These are phyloP conservation scores for Ziziphus jujuba DNA, from an alignment of 306 rosid species.

Conservation along the genomic window DNA sequence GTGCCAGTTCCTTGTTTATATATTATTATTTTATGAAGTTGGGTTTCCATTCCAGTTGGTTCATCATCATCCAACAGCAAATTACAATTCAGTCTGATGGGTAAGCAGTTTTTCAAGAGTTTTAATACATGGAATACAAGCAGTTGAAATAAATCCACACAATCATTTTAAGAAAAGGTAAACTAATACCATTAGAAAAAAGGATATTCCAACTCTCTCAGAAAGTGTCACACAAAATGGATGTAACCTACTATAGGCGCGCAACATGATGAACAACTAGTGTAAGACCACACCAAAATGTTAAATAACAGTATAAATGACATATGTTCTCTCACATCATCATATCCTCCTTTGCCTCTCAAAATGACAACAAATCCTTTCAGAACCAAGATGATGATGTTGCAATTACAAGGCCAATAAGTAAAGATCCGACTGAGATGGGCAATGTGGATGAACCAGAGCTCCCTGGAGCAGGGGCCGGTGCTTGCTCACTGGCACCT, in stretches of 20 bases:
- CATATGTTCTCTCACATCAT: not conserved
- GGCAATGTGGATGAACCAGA: conserved; percentile 27
- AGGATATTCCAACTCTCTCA: too few relatives aligned
- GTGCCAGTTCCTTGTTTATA: too few relatives aligned
- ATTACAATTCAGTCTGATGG: too few relatives aligned
- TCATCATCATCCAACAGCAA: too few relatives aligned
- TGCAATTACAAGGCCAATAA: conserved; percentile 23
- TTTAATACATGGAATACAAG: too few relatives aligned
- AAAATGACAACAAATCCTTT: conserved; percentile 26
- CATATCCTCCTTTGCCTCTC: conserved; percentile 15
- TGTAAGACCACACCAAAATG: conserved; percentile 2
- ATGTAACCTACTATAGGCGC: conserved; percentile 3
- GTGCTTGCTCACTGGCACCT: conserved; percentile 22
- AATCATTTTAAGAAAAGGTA: too few relatives aligned
- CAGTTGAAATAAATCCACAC: too few relatives aligned
- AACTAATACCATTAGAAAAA: too few relatives aligned
- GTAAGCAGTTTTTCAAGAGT: too few relatives aligned
- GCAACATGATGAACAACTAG: conserved; percentile 1
- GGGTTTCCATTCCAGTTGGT: too few relatives aligned
- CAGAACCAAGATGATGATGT: conserved; percentile 33
- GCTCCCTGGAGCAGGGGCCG: conserved; percentile 35
- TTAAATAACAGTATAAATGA: too few relatives aligned
- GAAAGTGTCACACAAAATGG: not conserved
- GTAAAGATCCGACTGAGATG: conserved; percentile 26
- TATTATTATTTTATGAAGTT: too few relatives aligned